A percentile compares a stretch with the other conserved stretches of the same genome.
Conservation (phyloP, 306 rosid species). For the Trichosanthes truncata region DNA sequence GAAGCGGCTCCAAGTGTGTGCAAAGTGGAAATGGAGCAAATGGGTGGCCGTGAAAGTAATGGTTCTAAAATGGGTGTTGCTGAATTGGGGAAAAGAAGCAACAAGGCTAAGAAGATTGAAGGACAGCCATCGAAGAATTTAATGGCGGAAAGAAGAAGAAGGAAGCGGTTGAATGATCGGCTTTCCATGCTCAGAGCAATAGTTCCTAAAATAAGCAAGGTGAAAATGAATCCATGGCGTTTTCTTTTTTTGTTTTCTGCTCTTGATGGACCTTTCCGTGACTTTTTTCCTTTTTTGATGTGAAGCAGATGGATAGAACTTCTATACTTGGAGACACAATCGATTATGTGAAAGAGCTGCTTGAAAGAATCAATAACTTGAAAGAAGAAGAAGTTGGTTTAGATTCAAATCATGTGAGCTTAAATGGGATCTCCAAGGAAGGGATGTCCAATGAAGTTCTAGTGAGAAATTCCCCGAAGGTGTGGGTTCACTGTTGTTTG, state of each 20-base stretch:
- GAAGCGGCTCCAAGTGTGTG: constrained; percentile 15
- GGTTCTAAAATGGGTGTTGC: neutral
- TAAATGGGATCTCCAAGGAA: constrained; percentile 50
- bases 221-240: neutral
- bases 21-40: constrained; percentile 55
- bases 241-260: neutral
- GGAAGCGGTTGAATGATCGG: constrained; percentile 16
- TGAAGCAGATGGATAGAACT: constrained; percentile 85
- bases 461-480: constrained; percentile 90
- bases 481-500: neutral
- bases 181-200: constrained; percentile 15
- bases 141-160: constrained; percentile 16
- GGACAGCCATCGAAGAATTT: constrained; percentile 13
- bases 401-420: constrained; percentile 25
- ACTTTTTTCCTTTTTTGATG: neutral
- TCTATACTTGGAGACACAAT: constrained; percentile 97
- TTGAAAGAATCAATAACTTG: constrained; percentile 69
- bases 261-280: neutral
- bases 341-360: constrained; percentile 94
- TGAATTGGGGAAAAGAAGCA: neutral
- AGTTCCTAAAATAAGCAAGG: constrained; percentile 17
- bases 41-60: neutral
- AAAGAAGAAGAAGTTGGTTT: constrained; percentile 57
- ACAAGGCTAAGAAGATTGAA: constrained; percentile 4
- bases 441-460: constrained; percentile 53